phyloP scores from a whole-genome alignment of 225 moss, liverwort and hornwort genomes.

The Pleurozium schreberi region DNA sequence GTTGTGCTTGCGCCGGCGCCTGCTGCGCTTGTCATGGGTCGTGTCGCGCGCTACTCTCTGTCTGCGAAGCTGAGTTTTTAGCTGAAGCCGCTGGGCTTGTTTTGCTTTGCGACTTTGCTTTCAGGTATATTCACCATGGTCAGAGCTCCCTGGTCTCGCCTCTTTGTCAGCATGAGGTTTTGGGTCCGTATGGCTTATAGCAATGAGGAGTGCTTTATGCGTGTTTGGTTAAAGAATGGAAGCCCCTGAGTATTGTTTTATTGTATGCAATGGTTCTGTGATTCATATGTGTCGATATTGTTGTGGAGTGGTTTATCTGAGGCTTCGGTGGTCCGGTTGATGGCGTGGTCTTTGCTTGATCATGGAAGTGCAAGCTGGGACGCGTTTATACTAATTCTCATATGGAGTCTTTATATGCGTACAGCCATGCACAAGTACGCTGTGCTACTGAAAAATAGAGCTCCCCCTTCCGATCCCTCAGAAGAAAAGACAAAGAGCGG shows the following conservation, averaged over 20 bases:
- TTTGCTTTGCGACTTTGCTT: neutral
- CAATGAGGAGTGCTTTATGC: neutral
- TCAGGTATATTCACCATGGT: neutral
- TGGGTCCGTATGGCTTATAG: neutral
- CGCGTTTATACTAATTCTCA: neutral
- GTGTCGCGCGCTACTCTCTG: neutral
- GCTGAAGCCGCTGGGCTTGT: neutral
- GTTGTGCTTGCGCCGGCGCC: neutral
- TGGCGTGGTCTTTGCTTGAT: neutral
- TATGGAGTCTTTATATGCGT: too few relatives aligned
- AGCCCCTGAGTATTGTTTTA: neutral
- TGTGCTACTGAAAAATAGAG: too few relatives aligned
- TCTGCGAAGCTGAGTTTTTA: neutral
- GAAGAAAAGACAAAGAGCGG: too few relatives aligned
- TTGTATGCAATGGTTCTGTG: neutral
- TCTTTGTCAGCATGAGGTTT: neutral
- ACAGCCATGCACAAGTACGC: too few relatives aligned
- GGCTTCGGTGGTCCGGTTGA: neutral
- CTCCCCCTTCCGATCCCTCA: too few relatives aligned
- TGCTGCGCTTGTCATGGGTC: neutral
- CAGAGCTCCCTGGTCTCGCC: neutral
- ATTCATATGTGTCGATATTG: too few relatives aligned
- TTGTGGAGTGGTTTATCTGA: neutral
- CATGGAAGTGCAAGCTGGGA: neutral
- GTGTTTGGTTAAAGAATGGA: neutral